Evolutionary conservation across 164 flowering plant species (phyloP), one percentile per base, ranked within the genome.

Genomic region (Tetracentron sinense): DNA sequence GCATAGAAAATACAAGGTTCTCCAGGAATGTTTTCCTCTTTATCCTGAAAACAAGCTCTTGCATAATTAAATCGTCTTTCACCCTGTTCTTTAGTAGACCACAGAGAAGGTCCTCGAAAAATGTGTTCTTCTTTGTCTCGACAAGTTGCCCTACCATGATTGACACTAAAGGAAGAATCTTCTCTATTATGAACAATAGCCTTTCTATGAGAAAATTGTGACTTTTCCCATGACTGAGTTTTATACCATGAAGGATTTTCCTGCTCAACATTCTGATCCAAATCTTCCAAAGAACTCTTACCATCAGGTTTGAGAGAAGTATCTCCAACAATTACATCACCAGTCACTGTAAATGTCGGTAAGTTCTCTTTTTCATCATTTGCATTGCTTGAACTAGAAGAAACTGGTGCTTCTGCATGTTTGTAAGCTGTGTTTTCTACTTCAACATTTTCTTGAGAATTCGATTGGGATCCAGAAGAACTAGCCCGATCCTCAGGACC

Each of bases 401-500:
- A 62, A 26, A 27, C 62, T 48, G 78, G 60, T 51, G 21, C 58
- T 35, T 72, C 71, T 33, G 51, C 25, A 56, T 46, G 44, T 14
- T 61, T 58, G 25, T 68, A 71, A 49, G 54, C 53, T 21, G 51
- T 46, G 27, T 68, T 66, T 44, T 71, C 75, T 33, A 2, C 60
- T 38, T 65, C 75, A 65, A 56, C 64, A 57, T 62, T 57, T 21
- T 67, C 48, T 42, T 56, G 54, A 62, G 58, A 35, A 71, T 60
- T 72, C 62, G 16, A 26, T 69, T 46, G 66, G n/a, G 73, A 71
- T 25, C 48, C 69, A 33, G 83, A 81, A 6, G 81, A 53, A 67
- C 74, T 58, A 42, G 60, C 72, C 57, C 56, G 67, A 72, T 71
- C 82, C 23, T 68, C 74, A 16, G 54, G 19, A 55, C 65, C 69